Base-by-base conservation (phyloP, 495 filamentous ascomycete genomes). In the Jackrogersella multiformis region DNA sequence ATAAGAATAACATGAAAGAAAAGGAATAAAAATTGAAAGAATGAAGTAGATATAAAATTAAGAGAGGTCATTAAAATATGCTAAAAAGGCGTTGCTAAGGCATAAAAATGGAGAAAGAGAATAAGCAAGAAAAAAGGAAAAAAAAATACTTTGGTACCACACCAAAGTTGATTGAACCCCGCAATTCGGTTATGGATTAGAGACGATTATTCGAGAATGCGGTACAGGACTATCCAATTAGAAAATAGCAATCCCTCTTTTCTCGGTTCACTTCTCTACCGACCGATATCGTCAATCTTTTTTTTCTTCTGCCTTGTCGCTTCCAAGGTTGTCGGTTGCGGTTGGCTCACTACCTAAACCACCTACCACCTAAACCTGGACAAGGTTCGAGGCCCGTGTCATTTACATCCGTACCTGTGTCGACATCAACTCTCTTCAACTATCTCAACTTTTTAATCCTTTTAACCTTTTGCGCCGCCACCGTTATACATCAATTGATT, bases 251-350 rank as follows among this genome's bases (percentile, higher is more conserved):
- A 56, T 61, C n/a, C 51, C 51, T 49, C 51, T 44, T 65, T 69
- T 56, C 45, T 71, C 73, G 70, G 73, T 55, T 70, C 53, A 70
- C 70, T 58, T 63, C 73, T 63, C 62, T 73, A 65, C 70, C 72
- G 72, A 74, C 72, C 61, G 70, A 69, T 66, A 73, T 66, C 66
- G 67, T 64, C 67, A 71, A 56, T 68, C 63, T 36, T 61, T 52
- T 57, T 62, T 68, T 64, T 69, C 53, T 44, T 45, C 48, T 57
- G 16, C 23, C 53, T 56, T 26, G 59, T 68, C 57, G 28, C 28
- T 30, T 44, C 41, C n/a, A n/a, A n/a, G n/a, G n/a, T n/a, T n/a
- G n/a, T n/a, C n/a, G n/a, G n/a, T n/a, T n/a, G n/a, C n/a, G 44
- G 60, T 46, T 56, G 49, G 41, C 42, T 65, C 52, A 59, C 38